These are phyloP conservation scores for Hyphodiscus sp. DNA, from an alignment of 2,329 filamentous ascomycete species.

Conservation along the genomic window DNA sequence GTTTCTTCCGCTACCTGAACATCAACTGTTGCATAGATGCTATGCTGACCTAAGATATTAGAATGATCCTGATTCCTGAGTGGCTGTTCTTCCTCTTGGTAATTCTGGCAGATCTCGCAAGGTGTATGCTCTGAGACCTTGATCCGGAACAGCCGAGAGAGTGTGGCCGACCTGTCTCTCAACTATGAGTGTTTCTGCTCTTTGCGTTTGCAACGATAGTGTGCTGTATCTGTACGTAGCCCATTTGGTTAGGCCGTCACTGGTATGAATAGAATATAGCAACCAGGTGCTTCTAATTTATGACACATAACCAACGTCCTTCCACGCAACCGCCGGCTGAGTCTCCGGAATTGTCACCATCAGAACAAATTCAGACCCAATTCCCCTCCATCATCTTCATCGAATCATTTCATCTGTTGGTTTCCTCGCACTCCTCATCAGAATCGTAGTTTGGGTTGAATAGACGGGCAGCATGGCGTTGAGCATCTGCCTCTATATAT, in stretches of 20 bases:
- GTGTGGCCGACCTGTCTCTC: too few species aligned
- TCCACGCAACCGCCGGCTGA: too few species aligned
- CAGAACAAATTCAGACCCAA: slow-evolving; percentile 2
- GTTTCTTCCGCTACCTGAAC: slow-evolving; percentile 3
- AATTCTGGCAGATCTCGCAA: slow-evolving; percentile 19
- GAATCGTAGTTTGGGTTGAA: slow-evolving; percentile 4
- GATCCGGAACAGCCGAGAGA: too few species aligned
- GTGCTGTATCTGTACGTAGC: too few species aligned
- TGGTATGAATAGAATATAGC: too few species aligned
- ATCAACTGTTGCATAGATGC: background rate
- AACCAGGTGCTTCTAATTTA: too few species aligned
- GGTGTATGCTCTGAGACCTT: slow-evolving; percentile 15
- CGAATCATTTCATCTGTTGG: slow-evolving; percentile 4
- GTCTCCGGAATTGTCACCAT: too few species aligned
- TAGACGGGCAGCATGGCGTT: background rate
- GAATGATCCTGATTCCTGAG: background rate
- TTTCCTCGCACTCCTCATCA: slow-evolving; percentile 4
- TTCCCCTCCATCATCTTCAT: slow-evolving; percentile 1
- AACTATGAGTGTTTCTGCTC: too few species aligned
- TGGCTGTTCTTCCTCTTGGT: slow-evolving; percentile 18
- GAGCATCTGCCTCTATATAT: slow-evolving; percentile 1
- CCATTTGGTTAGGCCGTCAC: too few species aligned
- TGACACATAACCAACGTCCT: too few species aligned
- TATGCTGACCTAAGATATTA: background rate
- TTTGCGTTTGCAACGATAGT: too few species aligned